Evolutionary conservation across 2,329 filamentous ascomycete species (phyloP).

Genomic region (Cladophialophora exuberans): DNA sequence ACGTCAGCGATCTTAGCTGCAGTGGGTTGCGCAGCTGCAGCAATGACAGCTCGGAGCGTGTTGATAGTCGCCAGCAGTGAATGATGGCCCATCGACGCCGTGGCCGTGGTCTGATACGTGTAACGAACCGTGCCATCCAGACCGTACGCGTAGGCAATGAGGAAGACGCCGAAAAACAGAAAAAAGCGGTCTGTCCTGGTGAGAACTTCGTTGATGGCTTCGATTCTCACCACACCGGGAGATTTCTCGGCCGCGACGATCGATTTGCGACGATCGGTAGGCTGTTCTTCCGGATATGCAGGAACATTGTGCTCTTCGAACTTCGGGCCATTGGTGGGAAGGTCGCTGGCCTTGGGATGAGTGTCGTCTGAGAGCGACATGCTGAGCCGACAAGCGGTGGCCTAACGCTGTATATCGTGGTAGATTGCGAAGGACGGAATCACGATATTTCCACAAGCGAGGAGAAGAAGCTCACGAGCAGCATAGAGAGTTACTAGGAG

Average conservation of each 20-base stretch:
- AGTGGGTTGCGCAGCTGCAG: constrained; percentile 61
- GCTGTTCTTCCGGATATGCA: neutral
- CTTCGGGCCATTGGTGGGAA: constrained; percentile 9
- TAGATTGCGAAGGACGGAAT: neutral
- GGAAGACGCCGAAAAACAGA: constrained; percentile 65
- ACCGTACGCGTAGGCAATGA: constrained; percentile 65
- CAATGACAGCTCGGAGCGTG: constrained; percentile 62
- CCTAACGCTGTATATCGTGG: no score
- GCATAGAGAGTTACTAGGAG: neutral
- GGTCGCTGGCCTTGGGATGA: neutral
- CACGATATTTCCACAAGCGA: neutral
- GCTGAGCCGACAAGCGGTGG: neutral
- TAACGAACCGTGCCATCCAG: constrained; percentile 28
- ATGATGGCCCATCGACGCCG: constrained; percentile 55
- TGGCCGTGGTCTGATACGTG: constrained; percentile 54
- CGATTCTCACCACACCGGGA: constrained; percentile 63
- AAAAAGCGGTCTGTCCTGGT: constrained; percentile 56
- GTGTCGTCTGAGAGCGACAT: constrained; percentile 23
- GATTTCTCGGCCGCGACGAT: constrained; percentile 39
- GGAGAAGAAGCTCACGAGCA: neutral
- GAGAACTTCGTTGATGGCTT: constrained; percentile 59
- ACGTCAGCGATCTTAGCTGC: constrained; percentile 66
- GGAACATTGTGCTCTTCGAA: constrained; percentile 2
- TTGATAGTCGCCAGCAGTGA: constrained; percentile 63
- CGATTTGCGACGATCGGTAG: constrained; percentile 20